phyloP scores from a whole-genome alignment of 179 eudicot genomes.

The Vitellaria paradoxa region DNA sequence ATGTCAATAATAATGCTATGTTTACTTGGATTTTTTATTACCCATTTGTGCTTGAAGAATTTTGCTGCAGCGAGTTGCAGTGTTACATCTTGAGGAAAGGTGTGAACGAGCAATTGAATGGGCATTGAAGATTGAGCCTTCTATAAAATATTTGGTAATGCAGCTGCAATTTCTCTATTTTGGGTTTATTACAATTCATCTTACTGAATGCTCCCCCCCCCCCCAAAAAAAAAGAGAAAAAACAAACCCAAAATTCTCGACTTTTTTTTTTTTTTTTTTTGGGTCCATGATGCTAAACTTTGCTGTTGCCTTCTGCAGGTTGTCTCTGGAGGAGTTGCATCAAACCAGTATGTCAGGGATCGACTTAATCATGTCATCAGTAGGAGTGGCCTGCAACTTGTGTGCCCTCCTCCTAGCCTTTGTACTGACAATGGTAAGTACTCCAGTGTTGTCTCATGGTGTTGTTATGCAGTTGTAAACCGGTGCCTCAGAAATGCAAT shows the following conservation, averaged over 20 bases:
- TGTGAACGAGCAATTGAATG: conserved; percentile 92
- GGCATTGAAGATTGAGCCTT: conserved; percentile 88
- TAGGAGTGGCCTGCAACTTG: conserved; percentile 64
- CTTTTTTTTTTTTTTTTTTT: no score
- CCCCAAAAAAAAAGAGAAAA: no score
- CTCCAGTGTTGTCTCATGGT: background rate
- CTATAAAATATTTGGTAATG: conserved; percentile 68
- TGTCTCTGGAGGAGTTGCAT: conserved; percentile 97
- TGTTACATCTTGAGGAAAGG: conserved; percentile 88
- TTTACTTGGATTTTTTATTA: background rate
- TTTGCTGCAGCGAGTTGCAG: conserved; percentile 80
- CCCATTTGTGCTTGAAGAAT: background rate
- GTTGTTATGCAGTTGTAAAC: background rate
- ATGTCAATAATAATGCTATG: background rate
- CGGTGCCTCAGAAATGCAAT: background rate
- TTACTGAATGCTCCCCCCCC: background rate
- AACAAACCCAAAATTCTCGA: no score
- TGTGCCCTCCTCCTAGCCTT: conserved; percentile 98
- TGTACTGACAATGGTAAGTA: conserved; percentile 92
- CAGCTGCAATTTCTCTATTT: conserved; percentile 11
- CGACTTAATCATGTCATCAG: conserved; percentile 57
- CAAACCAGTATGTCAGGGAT: conserved; percentile 80
- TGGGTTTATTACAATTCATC: background rate
- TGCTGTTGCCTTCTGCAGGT: conserved; percentile 49
- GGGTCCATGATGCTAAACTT: conserved; percentile 2